phyloP scores from a whole-genome alignment of 169 alveolate species.

The Besnoitia besnoiti region DNA sequence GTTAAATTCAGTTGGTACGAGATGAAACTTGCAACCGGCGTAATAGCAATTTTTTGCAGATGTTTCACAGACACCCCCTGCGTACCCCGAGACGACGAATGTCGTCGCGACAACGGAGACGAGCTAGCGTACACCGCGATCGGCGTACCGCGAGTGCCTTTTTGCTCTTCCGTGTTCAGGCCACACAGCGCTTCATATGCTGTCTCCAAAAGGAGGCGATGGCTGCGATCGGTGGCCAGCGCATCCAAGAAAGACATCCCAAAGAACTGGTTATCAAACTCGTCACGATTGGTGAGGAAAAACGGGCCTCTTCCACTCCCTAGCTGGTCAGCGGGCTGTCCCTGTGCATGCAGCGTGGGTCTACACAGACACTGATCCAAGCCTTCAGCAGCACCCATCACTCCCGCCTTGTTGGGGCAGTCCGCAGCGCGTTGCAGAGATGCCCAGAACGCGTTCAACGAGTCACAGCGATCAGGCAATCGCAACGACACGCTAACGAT shows the following conservation, averaged over 20 bases:
- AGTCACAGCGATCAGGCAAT: constrained; percentile 58
- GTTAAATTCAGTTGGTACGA: constrained; percentile 15
- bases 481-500: constrained; percentile 57
- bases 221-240: constrained; percentile 70
- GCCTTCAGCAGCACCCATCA: not conserved
- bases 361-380: no score
- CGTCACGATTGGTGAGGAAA: not conserved
- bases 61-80: no score
- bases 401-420: not conserved
- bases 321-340: no score
- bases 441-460: constrained; percentile 60
- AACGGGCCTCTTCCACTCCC: not conserved
- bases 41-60: not conserved
- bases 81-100: no score
- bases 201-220: constrained; percentile 66
- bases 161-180: not conserved
- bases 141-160: constrained; percentile 1
- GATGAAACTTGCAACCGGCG: not conserved
- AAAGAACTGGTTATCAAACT: constrained; percentile 66
- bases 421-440: constrained; percentile 47
- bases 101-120: not conserved
- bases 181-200: not conserved
- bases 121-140: constrained; percentile 26
- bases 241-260: constrained; percentile 62
- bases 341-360: no score